Evolutionary conservation across 1,139 yeast genomes (phyloP).

Genomic region (Yamadazyma diospyri): DNA sequence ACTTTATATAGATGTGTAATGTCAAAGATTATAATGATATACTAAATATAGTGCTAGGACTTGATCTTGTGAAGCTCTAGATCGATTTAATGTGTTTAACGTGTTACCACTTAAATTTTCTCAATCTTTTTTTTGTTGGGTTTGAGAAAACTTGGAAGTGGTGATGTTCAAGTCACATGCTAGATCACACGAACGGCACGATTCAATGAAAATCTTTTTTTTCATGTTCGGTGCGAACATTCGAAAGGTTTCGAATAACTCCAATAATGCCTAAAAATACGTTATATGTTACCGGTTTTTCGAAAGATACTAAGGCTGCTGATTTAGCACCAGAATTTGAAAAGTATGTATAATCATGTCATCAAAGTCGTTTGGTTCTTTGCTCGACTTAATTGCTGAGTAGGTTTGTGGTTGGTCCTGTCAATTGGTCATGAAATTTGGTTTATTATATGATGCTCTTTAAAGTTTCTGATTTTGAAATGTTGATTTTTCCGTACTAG

Average conservation of each 20-base stretch:
- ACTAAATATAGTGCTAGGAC: no score
- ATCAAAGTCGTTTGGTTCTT: not conserved
- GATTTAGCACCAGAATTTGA: constrained; percentile 69
- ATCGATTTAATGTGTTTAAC: not conserved
- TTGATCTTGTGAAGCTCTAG: no score
- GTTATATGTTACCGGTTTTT: constrained; percentile 61
- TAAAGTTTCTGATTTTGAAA: not conserved
- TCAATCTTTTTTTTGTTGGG: constrained; percentile 7
- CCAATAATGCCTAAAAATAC: constrained; percentile 52
- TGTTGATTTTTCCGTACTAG: not conserved
- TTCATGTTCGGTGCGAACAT: constrained; percentile 1
- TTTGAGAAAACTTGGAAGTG: not conserved
- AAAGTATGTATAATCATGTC: constrained; percentile 43
- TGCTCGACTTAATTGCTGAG: not conserved
- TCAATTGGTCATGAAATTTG: not conserved
- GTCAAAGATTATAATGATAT: no score
- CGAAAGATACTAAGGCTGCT: constrained; percentile 57
- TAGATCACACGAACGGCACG: not conserved
- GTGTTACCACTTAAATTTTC: constrained; percentile 5
- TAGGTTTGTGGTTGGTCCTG: not conserved
- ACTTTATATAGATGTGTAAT: not conserved
- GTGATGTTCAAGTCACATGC: constrained; percentile 3
- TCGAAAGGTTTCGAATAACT: no score
- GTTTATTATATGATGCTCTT: constrained; percentile 5
- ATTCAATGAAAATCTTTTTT: not conserved